A percentile compares a stretch with the other conserved stretches of the same genome.
phyloP scores from a whole-genome alignment of 805 yeast genomes.

The Candida takata region DNA sequence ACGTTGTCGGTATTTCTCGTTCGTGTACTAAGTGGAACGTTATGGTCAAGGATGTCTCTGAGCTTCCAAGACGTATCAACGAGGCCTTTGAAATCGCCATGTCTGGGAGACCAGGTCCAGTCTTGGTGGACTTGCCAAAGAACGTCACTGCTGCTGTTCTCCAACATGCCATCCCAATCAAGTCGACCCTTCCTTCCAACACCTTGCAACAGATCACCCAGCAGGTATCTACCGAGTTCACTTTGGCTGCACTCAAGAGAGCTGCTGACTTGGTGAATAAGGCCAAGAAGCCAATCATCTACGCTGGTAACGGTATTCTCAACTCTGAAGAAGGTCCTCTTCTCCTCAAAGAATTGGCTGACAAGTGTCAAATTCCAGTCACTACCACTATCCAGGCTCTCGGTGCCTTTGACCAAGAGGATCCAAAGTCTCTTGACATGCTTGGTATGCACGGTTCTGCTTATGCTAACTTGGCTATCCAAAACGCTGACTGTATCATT shows the following conservation, averaged over 20 bases:
- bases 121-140: constrained; percentile 93
- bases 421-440: constrained; percentile 88
- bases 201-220: constrained; percentile 67
- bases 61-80: constrained; percentile 89
- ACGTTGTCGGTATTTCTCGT: constrained; percentile 92
- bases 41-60: constrained; percentile 93
- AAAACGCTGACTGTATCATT: constrained; percentile 84
- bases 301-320: constrained; percentile 88
- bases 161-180: constrained; percentile 77
- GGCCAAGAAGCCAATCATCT: constrained; percentile 84
- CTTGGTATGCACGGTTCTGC: constrained; percentile 98
- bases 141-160: constrained; percentile 93
- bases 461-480: constrained; percentile 91
- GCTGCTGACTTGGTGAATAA: constrained; percentile 72
- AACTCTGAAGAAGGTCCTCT: constrained; percentile 75
- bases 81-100: constrained; percentile 98
- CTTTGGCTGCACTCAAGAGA: constrained; percentile 63
- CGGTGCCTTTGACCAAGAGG: constrained; percentile 91
- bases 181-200: constrained; percentile 63
- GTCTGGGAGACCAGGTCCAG: constrained; percentile 97
- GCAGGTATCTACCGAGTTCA: constrained; percentile 65
- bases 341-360: constrained; percentile 75
- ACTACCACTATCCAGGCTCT: constrained; percentile 92
- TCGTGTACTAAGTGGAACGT: constrained; percentile 99
- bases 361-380: constrained; percentile 89